Percentiles rank a stretch among this genome's conserved stretches.
These are phyloP conservation scores for Gaeumannomyces tritici DNA, from an alignment of 2,329 filamentous ascomycete genomes.

Conservation along the genomic window DNA sequence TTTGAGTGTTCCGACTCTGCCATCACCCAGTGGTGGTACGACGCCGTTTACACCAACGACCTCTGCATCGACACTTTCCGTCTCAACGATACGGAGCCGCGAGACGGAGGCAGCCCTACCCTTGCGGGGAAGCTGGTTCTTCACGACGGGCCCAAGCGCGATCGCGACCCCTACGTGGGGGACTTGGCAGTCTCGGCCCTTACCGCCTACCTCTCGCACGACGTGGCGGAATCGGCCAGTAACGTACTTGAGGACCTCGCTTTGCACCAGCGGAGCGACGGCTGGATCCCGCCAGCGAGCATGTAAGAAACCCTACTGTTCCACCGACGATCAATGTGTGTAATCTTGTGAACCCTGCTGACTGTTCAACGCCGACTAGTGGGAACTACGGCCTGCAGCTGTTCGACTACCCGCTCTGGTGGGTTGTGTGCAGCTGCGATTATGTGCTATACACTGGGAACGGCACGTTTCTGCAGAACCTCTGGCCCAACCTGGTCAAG, in stretches of 20 bases:
- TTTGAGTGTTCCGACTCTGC: slow-evolving; percentile 41
- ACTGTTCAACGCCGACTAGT: slow-evolving; percentile 12
- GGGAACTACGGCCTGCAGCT: slow-evolving; percentile 35
- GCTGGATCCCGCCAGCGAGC: slow-evolving; percentile 44
- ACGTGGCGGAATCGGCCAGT: slow-evolving; percentile 25
- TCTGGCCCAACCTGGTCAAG: slow-evolving; percentile 29
- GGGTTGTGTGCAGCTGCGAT: slow-evolving; percentile 38
- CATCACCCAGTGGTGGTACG: slow-evolving; percentile 43
- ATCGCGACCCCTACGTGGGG: slow-evolving; percentile 43
- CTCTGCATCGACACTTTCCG: slow-evolving; percentile 35
- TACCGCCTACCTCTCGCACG: slow-evolving; percentile 37
- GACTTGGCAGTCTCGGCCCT: slow-evolving; percentile 38
- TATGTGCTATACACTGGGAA: slow-evolving; percentile 40
- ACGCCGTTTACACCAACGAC: slow-evolving; percentile 42
- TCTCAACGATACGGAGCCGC: slow-evolving; percentile 37
- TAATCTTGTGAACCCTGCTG: background rate
- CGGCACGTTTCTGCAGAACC: slow-evolving; percentile 25
- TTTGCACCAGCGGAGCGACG: slow-evolving; percentile 36
- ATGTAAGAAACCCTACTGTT: slow-evolving; percentile 24
- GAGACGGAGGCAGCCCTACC: slow-evolving; percentile 29
- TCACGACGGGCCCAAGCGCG: slow-evolving; percentile 40
- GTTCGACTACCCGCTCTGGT: slow-evolving; percentile 44
- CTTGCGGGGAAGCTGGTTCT: slow-evolving; percentile 36
- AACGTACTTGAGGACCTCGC: slow-evolving; percentile 41
- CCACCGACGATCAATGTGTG: background rate